phyloP scores from a whole-genome alignment of 2,329 filamentous ascomycete species.

The Cordyceps farinosa region DNA sequence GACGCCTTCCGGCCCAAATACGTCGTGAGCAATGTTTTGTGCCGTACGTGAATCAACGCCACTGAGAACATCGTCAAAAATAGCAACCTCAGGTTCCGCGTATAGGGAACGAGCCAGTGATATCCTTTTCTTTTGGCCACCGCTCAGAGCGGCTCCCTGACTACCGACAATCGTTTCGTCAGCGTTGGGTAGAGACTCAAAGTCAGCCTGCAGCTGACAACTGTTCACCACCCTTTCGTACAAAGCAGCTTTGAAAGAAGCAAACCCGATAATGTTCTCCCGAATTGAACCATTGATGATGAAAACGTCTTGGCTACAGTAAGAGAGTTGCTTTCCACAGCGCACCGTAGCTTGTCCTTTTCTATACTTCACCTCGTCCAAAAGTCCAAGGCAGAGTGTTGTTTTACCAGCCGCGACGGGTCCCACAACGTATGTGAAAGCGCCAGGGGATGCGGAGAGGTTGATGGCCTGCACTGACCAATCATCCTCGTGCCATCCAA shows the following conservation, averaged over 20 bases:
- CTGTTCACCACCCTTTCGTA: conserved; percentile 25
- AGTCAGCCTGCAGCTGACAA: conserved; percentile 21
- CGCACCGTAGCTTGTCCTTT: not conserved
- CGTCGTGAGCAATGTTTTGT: conserved; percentile 24
- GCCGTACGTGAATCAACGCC: conserved; percentile 27
- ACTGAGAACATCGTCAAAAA: conserved; percentile 34
- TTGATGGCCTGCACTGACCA: not conserved
- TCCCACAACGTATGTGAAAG: not conserved
- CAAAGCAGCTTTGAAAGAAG: conserved; percentile 21
- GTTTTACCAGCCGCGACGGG: conserved; percentile 35
- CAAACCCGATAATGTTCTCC: conserved; percentile 25
- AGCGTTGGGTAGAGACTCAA: conserved; percentile 26
- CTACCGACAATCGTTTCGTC: conserved; percentile 32
- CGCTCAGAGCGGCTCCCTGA: conserved; percentile 33
- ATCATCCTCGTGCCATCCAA: not conserved
- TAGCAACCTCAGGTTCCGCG: conserved; percentile 23
- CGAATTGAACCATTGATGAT: conserved; percentile 24
- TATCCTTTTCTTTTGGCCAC: conserved; percentile 33
- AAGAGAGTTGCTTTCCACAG: conserved; percentile 9
- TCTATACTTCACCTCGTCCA: not conserved
- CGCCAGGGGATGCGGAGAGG: not conserved
- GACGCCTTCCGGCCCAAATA: not conserved
- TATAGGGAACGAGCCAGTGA: conserved; percentile 27
- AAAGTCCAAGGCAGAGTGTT: conserved; percentile 7
- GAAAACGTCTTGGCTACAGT: conserved; percentile 27